Evolutionary conservation across 192 early-diverging fungal genomes (phyloP).

Genomic region (Radiomyces spectabilis): DNA sequence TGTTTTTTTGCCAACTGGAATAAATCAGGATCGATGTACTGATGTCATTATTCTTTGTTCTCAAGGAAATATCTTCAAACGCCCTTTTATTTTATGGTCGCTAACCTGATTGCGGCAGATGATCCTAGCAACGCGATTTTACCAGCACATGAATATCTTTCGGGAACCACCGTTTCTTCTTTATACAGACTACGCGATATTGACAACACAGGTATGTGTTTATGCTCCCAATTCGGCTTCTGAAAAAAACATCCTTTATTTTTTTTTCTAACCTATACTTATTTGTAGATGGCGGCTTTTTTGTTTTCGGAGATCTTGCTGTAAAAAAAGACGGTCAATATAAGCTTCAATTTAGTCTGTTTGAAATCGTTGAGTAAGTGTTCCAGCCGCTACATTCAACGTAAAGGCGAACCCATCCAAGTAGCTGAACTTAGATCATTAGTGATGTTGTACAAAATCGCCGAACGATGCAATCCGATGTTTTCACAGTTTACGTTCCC

Average conservation of each 20-base stretch:
- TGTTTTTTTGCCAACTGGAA: not conserved
- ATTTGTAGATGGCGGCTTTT: constrained; percentile 75
- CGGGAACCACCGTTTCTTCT: constrained; percentile 88
- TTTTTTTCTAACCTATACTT: not conserved
- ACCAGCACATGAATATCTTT: constrained; percentile 67
- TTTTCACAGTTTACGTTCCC: constrained; percentile 75
- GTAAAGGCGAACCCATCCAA: not conserved
- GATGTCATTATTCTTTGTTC: too few relatives aligned
- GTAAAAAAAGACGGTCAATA: constrained; percentile 78
- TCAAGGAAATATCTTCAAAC: constrained; percentile 50
- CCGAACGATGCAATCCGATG: constrained; percentile 60
- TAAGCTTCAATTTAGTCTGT: constrained; percentile 77
- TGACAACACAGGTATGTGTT: constrained; percentile 47
- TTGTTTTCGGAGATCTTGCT: constrained; percentile 91
- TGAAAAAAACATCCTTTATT: not conserved
- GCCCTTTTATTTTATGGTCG: constrained; percentile 95
- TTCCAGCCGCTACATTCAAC: not conserved
- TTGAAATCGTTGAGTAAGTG: constrained; percentile 69
- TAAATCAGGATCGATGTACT: too few relatives aligned
- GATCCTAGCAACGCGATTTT: constrained; percentile 66
- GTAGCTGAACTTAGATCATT: too few relatives aligned
- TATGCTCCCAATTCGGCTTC: not conserved
- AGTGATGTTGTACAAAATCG: constrained; percentile 11
- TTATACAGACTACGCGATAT: constrained; percentile 79
- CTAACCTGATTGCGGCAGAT: constrained; percentile 67